Base-by-base conservation (phyloP, 305 asterid species). In the Ajuga reptans region DNA sequence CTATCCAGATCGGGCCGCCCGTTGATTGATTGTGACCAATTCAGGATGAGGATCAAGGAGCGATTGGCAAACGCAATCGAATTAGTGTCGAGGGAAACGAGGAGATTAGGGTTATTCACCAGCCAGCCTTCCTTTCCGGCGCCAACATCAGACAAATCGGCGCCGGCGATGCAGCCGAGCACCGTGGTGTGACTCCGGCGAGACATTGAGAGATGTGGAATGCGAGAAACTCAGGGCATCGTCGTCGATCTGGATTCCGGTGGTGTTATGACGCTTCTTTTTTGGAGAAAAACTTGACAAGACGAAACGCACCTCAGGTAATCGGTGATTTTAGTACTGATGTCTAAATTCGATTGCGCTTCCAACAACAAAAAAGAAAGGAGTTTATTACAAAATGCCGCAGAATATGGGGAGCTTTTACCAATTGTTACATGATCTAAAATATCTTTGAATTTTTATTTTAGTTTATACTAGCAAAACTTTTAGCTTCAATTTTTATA, bases 41-140 rank as follows among this genome's bases (percentile, higher is more conserved):
- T 82, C 45, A 90, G 84, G 68, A 93, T 45, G 27, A 93, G 89
- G 72, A 87, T 82, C 61, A 85, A 31, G 21, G 87, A 89, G 59
- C 91, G 86, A 56, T 79, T 84, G 75, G 97, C 95, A 31, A 90
- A 80, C 33, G 97, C 95, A 54, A 89, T 72, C 4, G 89, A 86
- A 58, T 80, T 84, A 46, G 93, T 86, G 51, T 86, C 97, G 10
- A 93, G 92, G 51, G 97, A 83, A 52, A 86, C 85, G 15, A 87
- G 82, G 71, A 90, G 84, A 70, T 79, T 83, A 64, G 92, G 92
- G 78, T 70, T 86, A 33, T 86, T 79, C 29, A 87, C 89, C 3
- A 93, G 86, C 99, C 97, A 89, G 3, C 94, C 92, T 84, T 93
- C 95, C 81, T 79, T 89, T 4, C 96, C 97, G 55, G 95, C 94